A percentile compares a stretch with the other conserved stretches of the same genome.
These are phyloP conservation scores for Waitea zeae DNA, from an alignment of 1,284 basidiomycete genomes.

Conservation along the genomic window DNA sequence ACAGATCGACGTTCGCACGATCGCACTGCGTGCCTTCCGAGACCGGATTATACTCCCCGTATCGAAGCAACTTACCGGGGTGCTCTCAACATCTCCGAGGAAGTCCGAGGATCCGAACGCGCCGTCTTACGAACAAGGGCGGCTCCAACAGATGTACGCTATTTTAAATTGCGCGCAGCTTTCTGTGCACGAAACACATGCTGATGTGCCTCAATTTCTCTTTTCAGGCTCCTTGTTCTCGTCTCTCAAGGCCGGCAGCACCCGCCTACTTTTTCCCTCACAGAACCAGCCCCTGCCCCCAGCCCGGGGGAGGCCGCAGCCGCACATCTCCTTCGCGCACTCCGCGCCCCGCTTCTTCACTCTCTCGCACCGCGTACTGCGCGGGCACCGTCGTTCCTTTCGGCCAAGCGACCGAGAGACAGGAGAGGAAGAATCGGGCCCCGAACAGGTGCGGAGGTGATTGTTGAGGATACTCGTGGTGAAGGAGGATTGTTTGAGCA, in stretches of 20 bases:
- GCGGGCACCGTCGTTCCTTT: slow-evolving; percentile 48
- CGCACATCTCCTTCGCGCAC: slow-evolving; percentile 22
- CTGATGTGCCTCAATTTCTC: not conserved
- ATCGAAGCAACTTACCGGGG: slow-evolving; percentile 32
- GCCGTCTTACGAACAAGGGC: slow-evolving; percentile 33
- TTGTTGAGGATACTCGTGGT: slow-evolving; percentile 37
- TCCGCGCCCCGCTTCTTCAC: slow-evolving; percentile 14
- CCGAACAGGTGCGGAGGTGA: slow-evolving; percentile 23
- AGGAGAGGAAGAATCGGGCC: slow-evolving; percentile 55
- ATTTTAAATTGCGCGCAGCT: not conserved
- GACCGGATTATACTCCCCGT: slow-evolving; percentile 61
- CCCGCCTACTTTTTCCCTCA: slow-evolving; percentile 32
- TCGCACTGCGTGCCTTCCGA: slow-evolving; percentile 67
- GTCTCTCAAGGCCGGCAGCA: slow-evolving; percentile 42
- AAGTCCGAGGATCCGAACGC: slow-evolving; percentile 22
- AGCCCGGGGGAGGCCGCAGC: slow-evolving; percentile 46
- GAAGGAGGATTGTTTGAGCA: slow-evolving; percentile 13
- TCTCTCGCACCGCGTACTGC: slow-evolving; percentile 12
- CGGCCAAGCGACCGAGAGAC: slow-evolving; percentile 54
- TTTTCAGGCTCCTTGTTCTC: slow-evolving; percentile 54
- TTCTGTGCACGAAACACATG: not conserved
- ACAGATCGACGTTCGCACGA: slow-evolving; percentile 63
- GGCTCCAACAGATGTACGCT: slow-evolving; percentile 61
- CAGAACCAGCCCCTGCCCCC: slow-evolving; percentile 30
- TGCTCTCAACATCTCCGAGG: slow-evolving; percentile 31